Conservation (phyloP, 768 basidiomycete genomes). For the Kwoniella sp. region DNA sequence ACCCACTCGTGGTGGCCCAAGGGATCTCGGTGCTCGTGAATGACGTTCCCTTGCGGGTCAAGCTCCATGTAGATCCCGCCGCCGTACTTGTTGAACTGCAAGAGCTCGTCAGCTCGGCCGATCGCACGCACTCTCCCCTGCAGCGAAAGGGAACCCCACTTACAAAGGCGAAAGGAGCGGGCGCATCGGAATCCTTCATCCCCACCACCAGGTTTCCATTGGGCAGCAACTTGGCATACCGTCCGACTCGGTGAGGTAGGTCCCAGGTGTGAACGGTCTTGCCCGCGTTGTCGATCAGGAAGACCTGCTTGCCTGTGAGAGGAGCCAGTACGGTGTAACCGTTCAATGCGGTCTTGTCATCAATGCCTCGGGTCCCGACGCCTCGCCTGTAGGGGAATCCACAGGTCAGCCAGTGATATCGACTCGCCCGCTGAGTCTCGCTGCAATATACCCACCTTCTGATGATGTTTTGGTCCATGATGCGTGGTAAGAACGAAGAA, state of each 20-base stretch:
- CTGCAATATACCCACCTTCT: slow-evolving; percentile 4
- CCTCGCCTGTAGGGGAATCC: slow-evolving; percentile 3
- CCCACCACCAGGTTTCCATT: slow-evolving; percentile 19
- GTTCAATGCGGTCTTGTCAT: slow-evolving; percentile 12
- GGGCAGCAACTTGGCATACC: slow-evolving; percentile 14
- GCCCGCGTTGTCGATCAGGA: slow-evolving; percentile 17
- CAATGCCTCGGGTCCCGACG: slow-evolving; percentile 16
- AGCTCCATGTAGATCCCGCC: slow-evolving; percentile 22
- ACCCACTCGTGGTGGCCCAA: slow-evolving; percentile 23
- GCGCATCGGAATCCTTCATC: slow-evolving; percentile 21
- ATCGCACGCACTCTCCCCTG: neutral
- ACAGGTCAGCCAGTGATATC: neutral
- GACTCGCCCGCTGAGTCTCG: neutral
- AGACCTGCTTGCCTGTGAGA: slow-evolving; percentile 19
- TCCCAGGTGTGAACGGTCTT: slow-evolving; percentile 12
- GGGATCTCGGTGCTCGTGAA: slow-evolving; percentile 20
- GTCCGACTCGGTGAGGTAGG: slow-evolving; percentile 18
- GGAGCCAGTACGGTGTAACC: slow-evolving; percentile 21
- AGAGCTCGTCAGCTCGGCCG: neutral
- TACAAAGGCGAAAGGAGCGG: slow-evolving; percentile 20
- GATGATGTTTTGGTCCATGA: slow-evolving; percentile 22
- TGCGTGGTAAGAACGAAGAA: neutral
- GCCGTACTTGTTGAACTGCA: slow-evolving; percentile 24
- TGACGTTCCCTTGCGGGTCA: slow-evolving; percentile 10
- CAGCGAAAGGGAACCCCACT: neutral